Evolutionary conservation across 352 stramenopile genomes (phyloP).

Genomic region (Phytophthora constricta): DNA sequence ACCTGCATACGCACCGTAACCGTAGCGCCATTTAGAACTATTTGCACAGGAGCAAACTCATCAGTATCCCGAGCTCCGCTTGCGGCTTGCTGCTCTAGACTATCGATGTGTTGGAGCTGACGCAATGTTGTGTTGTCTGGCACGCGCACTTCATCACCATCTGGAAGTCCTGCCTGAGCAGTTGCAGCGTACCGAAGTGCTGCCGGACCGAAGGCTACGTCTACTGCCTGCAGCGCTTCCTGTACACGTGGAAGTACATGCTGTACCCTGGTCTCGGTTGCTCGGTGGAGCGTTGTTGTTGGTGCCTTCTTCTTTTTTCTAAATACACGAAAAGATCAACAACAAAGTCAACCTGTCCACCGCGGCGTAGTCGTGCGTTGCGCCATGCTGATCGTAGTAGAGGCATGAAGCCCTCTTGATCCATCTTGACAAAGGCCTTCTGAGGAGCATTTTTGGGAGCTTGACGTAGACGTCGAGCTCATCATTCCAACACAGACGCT

Average conservation of each 20-base stretch:
- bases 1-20: constrained; percentile 9
- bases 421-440: constrained; percentile 11
- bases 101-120: constrained; percentile 18
- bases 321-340: constrained; percentile 2
- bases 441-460: constrained; percentile 9
- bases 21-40: neutral
- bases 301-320: constrained; percentile 1
- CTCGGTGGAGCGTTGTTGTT: constrained; percentile 2
- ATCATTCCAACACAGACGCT: neutral
- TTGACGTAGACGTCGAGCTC: constrained; percentile 7
- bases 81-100: neutral
- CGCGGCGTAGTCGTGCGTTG: neutral
- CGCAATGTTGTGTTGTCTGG: constrained; percentile 16
- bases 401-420: constrained; percentile 2
- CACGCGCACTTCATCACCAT: neutral
- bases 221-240: neutral
- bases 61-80: neutral
- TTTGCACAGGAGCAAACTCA: neutral
- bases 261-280: constrained; percentile 7
- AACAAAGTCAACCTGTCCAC: neutral
- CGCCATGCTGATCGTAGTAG: constrained; percentile 3
- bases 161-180: constrained; percentile 8
- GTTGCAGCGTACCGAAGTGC: constrained; percentile 13
- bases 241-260: constrained; percentile 7
- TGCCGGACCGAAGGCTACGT: constrained; percentile 4